Evolutionary conservation across 1,284 basidiomycete genomes (phyloP), one percentile per base, ranked within the genome.

Genomic region (Ustilago trichophora): DNA sequence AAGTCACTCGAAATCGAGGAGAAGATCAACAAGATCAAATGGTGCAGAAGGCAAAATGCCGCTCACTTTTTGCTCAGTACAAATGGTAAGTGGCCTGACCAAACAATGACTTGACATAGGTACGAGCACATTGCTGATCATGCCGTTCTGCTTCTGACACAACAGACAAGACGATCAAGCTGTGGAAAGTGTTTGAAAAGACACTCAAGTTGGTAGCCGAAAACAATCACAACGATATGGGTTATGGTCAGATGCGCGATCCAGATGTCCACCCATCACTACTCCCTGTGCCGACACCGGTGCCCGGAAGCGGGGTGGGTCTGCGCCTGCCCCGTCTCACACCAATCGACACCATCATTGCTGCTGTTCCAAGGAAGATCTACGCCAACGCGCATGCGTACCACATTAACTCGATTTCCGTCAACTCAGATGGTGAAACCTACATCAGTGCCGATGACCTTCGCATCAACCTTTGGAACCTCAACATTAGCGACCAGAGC

Each of bases 1-100:
- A 99, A 99, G 86, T 96, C 93, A 26, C 86, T 98, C 73, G 96
- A 98, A 87, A 99, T 99, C 83, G 96, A 99, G 84, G 96, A 98
- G 86, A 98, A 99, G 89, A 98, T 98, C 87, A 98, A 98, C 86
- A 92, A 97, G 87, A 99, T 98, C 87, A 92, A 94, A 83, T 98
- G 96, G 96, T 98, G 94, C 87, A 93, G 90, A 85, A 88, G 96
- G 69, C 94, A 98, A 84, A 98, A 98, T 80, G 87, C 91, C 26
- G 93, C 96, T 40, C 96, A 99, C 83, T 98, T 99, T 84, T 84
- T 99, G 55, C 84, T 99, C 58, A 96, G 93, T 55, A 98, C 96
- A 36, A 98, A 98, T 81, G 77, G n/a, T n/a, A n/a, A n/a, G n/a
- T n/a, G n/a, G n/a, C n/a, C n/a, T n/a, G n/a, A n/a, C n/a, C n/a